A percentile compares a stretch with the other conserved stretches of the same genome.
Evolutionary conservation across 441 rosid genomes (phyloP).

Genomic region (Flueggea neowawraea): DNA sequence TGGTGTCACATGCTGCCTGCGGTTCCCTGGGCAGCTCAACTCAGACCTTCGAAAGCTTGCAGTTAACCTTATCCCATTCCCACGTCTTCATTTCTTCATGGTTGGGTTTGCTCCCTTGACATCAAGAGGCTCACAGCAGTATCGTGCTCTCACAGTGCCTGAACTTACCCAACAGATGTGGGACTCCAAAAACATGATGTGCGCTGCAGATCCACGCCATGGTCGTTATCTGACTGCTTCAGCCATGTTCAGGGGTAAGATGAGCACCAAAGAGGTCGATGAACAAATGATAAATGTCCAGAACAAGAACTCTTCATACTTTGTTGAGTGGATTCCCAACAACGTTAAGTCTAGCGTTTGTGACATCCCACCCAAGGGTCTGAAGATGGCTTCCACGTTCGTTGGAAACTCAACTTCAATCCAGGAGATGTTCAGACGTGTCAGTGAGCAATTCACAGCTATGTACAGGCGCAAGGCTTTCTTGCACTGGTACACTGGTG

Average conservation of each 20-base stretch:
- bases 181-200: conserved; percentile 81
- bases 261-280: conserved; percentile 69
- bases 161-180: conserved; percentile 76
- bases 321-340: conserved; percentile 75
- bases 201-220: conserved; percentile 74
- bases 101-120: conserved; percentile 50
- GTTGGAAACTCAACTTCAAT: conserved; percentile 65
- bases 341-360: conserved; percentile 72
- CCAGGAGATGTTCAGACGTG: conserved; percentile 76
- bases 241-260: conserved; percentile 72
- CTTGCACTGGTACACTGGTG: conserved; percentile 78
- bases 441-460: conserved; percentile 67
- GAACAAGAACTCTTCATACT: conserved; percentile 72
- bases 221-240: conserved; percentile 72
- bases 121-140: conserved; percentile 51
- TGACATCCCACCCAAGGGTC: conserved; percentile 67
- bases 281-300: conserved; percentile 75
- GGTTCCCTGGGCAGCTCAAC: conserved; percentile 50
- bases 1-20: conserved; percentile 46
- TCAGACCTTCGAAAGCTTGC: conserved; percentile 54
- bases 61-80: conserved; percentile 48
- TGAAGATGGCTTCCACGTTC: conserved; percentile 63
- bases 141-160: conserved; percentile 44
- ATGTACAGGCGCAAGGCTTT: conserved; percentile 78
- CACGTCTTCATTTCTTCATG: conserved; percentile 55